Conservation (phyloP, 805 yeast genomes). For the Candida easanensis region DNA sequence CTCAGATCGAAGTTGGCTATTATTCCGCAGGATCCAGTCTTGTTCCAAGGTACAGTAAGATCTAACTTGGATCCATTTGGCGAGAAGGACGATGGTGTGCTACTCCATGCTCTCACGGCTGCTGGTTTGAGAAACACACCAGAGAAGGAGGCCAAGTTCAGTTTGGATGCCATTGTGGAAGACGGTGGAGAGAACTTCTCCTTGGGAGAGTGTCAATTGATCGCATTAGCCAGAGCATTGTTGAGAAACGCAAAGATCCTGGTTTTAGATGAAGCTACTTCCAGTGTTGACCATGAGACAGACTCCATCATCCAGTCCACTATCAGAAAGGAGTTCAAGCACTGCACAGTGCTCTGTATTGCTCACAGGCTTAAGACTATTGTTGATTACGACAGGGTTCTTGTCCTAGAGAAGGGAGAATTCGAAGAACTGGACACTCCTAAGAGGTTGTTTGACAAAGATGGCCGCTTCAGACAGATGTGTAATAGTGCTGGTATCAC, state of each 20-base stretch:
- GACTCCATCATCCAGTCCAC: slow-evolving; percentile 62
- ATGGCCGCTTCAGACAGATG: slow-evolving; percentile 45
- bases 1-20: slow-evolving; percentile 64
- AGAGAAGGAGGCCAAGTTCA: slow-evolving; percentile 44
- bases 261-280: slow-evolving; percentile 75
- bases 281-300: slow-evolving; percentile 72
- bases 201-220: slow-evolving; percentile 66
- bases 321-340: slow-evolving; percentile 52
- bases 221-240: slow-evolving; percentile 69
- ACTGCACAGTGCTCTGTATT: slow-evolving; percentile 70
- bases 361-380: slow-evolving; percentile 84
- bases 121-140: slow-evolving; percentile 38
- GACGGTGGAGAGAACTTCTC: slow-evolving; percentile 72
- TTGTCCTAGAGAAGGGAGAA: slow-evolving; percentile 57
- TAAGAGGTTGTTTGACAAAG: slow-evolving; percentile 34
- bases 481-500: slow-evolving; percentile 9
- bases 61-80: slow-evolving; percentile 71
- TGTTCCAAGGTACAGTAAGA: slow-evolving; percentile 69
- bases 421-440: slow-evolving; percentile 56
- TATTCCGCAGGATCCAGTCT: slow-evolving; percentile 81
- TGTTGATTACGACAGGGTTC: slow-evolving; percentile 47
- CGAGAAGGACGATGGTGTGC: slow-evolving; percentile 50
- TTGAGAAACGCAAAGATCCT: slow-evolving; percentile 60
- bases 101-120: slow-evolving; percentile 62
- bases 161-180: slow-evolving; percentile 54